These are phyloP conservation scores for Lagenidium giganteum DNA, from an alignment of 352 stramenopile genomes.

Conservation along the genomic window DNA sequence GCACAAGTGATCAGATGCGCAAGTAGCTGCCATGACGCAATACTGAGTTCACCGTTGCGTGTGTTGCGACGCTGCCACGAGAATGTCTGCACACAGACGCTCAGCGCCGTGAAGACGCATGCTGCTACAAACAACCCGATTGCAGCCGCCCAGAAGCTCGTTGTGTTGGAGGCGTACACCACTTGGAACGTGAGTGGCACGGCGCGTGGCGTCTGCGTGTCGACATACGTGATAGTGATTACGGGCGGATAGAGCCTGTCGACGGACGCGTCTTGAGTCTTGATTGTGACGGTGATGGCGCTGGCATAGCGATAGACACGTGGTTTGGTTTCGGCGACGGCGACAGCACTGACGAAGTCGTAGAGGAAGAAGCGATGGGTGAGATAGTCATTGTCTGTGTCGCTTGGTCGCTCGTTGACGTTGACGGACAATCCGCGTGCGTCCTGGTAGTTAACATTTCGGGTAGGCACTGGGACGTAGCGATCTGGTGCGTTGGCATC, in stretches of 20 bases:
- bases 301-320: slow-evolving; percentile 73
- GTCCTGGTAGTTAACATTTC: slow-evolving; percentile 81
- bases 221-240: slow-evolving; percentile 73
- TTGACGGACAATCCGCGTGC: slow-evolving; percentile 64
- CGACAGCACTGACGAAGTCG: slow-evolving; percentile 71
- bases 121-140: slow-evolving; percentile 65
- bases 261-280: slow-evolving; percentile 35
- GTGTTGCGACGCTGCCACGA: slow-evolving; percentile 85
- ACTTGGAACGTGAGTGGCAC: slow-evolving; percentile 61
- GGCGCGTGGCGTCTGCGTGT: slow-evolving; percentile 27
- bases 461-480: slow-evolving; percentile 84
- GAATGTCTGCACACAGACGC: slow-evolving; percentile 73
- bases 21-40: slow-evolving; percentile 46
- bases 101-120: slow-evolving; percentile 41
- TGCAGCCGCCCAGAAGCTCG: slow-evolving; percentile 68
- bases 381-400: slow-evolving; percentile 80
- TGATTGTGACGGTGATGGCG: slow-evolving; percentile 58
- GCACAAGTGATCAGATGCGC: slow-evolving; percentile 28
- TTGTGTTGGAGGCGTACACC: slow-evolving; percentile 84
- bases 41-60: slow-evolving; percentile 51
- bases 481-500: slow-evolving; percentile 28
- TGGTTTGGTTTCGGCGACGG: slow-evolving; percentile 31
- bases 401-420: slow-evolving; percentile 44
- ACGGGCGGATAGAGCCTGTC: slow-evolving; percentile 61
- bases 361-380: slow-evolving; percentile 91